These are phyloP conservation scores for Wickerhamiella slavikovae DNA, from an alignment of 805 yeast species.

Conservation along the genomic window DNA sequence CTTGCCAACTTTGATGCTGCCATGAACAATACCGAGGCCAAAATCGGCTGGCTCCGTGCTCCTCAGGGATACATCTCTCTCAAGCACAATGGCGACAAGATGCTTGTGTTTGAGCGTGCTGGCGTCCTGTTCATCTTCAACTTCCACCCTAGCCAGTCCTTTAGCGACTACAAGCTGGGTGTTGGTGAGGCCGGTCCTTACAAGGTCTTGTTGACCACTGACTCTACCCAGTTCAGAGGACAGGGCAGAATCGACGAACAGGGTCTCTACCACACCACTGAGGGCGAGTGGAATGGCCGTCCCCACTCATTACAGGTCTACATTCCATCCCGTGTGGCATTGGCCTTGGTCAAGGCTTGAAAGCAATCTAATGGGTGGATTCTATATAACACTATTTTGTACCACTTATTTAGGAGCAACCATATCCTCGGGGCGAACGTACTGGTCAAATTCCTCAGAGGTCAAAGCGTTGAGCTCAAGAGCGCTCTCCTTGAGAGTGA, in stretches of 20 bases:
- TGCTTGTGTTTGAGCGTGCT: conserved; percentile 72
- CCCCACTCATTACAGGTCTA: conserved; percentile 55
- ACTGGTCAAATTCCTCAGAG: conserved; percentile 75
- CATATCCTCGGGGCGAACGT: conserved; percentile 98
- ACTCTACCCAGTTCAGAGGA: conserved; percentile 56
- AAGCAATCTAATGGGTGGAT: not conserved
- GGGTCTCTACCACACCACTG: conserved; percentile 45
- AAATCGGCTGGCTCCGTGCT: conserved; percentile 50
- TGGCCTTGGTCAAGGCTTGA: conserved; percentile 26
- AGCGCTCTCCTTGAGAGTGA: conserved; percentile 87
- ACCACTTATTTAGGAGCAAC: conserved; percentile 85
- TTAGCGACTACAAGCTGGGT: conserved; percentile 77
- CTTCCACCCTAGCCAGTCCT: conserved; percentile 72
- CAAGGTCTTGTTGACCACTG: conserved; percentile 55
- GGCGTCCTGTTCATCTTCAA: conserved; percentile 73
- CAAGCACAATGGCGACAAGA: conserved; percentile 77
- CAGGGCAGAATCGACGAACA: conserved; percentile 43
- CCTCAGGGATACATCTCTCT: conserved; percentile 69
- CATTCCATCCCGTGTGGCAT: conserved; percentile 57
- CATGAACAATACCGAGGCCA: conserved; percentile 56
- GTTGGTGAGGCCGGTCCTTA: conserved; percentile 63
- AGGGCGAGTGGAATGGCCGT: conserved; percentile 64
- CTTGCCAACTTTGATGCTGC: conserved; percentile 68
- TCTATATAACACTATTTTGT: not conserved
- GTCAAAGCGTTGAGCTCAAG: conserved; percentile 72